Evolutionary conservation across 495 filamentous ascomycete genomes (phyloP).

Genomic region (Chaetomidium leptoderma): DNA sequence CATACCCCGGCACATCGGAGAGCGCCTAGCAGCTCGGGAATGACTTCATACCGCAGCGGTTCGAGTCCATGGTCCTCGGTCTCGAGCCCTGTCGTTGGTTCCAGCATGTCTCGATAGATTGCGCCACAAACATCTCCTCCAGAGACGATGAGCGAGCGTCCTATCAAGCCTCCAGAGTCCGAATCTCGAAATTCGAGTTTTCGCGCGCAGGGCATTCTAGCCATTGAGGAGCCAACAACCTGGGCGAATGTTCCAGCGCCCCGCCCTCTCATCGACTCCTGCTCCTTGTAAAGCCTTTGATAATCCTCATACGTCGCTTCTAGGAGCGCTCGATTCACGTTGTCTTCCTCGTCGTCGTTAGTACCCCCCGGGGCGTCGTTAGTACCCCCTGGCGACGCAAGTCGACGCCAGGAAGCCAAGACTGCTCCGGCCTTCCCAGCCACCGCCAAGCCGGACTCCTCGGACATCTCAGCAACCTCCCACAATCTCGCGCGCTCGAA

Average conservation of each 20-base stretch:
- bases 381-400: background rate
- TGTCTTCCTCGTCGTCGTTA: background rate
- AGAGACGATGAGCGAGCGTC: background rate
- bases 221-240: slow-evolving; percentile 2
- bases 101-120: background rate
- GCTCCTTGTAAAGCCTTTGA: background rate
- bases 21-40: background rate
- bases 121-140: background rate
- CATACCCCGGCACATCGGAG: background rate
- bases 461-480: too few species aligned
- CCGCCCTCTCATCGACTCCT: background rate
- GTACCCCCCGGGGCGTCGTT: background rate
- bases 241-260: background rate
- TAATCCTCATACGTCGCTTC: background rate
- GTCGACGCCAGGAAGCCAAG: background rate
- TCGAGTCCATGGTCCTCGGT: background rate
- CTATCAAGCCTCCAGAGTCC: background rate
- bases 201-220: slow-evolving; percentile 12
- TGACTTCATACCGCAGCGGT: background rate
- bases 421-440: background rate
- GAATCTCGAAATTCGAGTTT: background rate
- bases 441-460: background rate
- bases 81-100: background rate
- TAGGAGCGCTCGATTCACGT: background rate
- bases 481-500: background rate